Base-by-base conservation (phyloP, 176 grass and related monocot species). In the Calamus simplicifolius region DNA sequence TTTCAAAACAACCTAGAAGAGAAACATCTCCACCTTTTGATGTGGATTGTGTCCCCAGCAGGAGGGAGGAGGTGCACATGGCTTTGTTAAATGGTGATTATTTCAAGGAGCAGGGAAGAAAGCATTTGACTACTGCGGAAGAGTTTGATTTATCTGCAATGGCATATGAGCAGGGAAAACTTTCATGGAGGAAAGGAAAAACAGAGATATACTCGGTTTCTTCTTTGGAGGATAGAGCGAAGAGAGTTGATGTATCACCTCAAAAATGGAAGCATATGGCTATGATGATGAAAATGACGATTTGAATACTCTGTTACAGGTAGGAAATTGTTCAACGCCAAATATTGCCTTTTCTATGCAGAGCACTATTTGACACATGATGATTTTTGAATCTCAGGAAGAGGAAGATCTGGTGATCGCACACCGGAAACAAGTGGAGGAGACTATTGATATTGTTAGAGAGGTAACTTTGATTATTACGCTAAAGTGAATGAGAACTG, bases 341-440 rank as follows among this genome's bases (percentile, higher is more conserved):
- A 17, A 13, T 6, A 19, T 56, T 19, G 19, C 21, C 18, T 56
- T 19, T 56, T 56, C 21, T 56, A 23, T 56, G 4, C 18, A 23
- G 3, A 25, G 21, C 19, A 6, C 35, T 8, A 54, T 30, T 59
- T 59, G 27, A 75, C 28, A 23, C 43, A 56, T 54, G 28, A 58
- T 72, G 17, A 50, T 59, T 43, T 6, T 6, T 43, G 7, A 29
- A 30, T 68, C 15, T 14, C 78, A 98, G 94, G 94, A 89, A 89
- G 88, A 98, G 72, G 94, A 89, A 62, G 81, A 86, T 80, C 62
- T 98, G 71, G 81, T 98, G 23, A 70, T n/a, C 6, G 85, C 88
- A 69, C 94, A 98, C 58, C 66, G 85, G n/a, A 93, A 85, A 60
- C 94, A 98, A 59, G 76, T 98, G 49, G 94, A 98, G 70, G 94